phyloP scores from a whole-genome alignment of 495 filamentous ascomycete species.

The Hyaloscypha finlandica region DNA sequence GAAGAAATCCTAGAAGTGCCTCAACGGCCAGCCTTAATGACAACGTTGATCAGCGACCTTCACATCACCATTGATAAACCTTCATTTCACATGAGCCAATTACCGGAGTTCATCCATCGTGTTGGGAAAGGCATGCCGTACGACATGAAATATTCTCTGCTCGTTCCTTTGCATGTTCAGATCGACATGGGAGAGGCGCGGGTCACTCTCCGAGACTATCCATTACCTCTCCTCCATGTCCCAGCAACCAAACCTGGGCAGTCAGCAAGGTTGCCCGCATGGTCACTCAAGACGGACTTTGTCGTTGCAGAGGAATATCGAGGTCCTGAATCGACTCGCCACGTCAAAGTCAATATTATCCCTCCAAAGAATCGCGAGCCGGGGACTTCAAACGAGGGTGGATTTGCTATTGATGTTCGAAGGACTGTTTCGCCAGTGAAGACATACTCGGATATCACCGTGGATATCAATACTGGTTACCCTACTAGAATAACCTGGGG shows the following conservation, averaged over 20 bases:
- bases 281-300: conserved; percentile 87
- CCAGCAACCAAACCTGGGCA: conserved; percentile 80
- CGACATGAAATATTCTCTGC: conserved; percentile 83
- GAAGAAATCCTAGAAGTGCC: conserved; percentile 88
- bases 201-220: conserved; percentile 86
- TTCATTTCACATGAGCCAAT: conserved; percentile 79
- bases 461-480: conserved; percentile 90
- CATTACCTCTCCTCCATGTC: conserved; percentile 87
- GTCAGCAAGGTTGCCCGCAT: conserved; percentile 74
- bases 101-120: conserved; percentile 77
- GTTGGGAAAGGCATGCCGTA: conserved; percentile 95
- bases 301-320: conserved; percentile 95
- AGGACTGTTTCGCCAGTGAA: conserved; percentile 94
- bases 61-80: conserved; percentile 89
- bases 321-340: conserved; percentile 71
- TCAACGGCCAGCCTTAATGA: conserved; percentile 82
- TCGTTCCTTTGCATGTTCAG: conserved; percentile 87
- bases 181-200: conserved; percentile 90
- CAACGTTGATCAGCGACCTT: conserved; percentile 78
- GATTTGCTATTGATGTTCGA: conserved; percentile 82
- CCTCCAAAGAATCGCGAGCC: conserved; percentile 56
- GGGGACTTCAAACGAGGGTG: conserved; percentile 49
- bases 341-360: conserved; percentile 82
- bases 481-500: conserved; percentile 96
- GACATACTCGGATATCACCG: conserved; percentile 86